Conservation (phyloP, 2,329 filamentous ascomycete genomes). For the Fusarium nematophilum region DNA sequence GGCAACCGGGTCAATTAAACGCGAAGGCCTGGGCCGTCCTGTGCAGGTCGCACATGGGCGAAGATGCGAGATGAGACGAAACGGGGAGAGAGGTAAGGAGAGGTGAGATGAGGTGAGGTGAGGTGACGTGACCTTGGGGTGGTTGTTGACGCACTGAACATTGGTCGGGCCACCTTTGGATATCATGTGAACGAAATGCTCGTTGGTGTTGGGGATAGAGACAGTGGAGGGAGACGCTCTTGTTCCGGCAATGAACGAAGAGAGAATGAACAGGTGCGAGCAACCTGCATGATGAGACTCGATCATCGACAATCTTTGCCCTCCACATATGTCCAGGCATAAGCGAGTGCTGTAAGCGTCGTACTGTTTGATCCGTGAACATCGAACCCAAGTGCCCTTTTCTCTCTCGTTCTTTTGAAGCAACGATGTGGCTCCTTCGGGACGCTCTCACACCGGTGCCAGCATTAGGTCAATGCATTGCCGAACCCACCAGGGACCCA, state of each 20-base stretch:
- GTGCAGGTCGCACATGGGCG: neutral
- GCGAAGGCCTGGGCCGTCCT: slow-evolving; percentile 3
- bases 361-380: slow-evolving; percentile 16
- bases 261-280: neutral
- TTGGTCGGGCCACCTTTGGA: slow-evolving; percentile 30
- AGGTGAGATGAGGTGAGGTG: slow-evolving; percentile 31
- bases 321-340: too few species aligned
- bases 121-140: slow-evolving; percentile 34
- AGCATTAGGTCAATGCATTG: slow-evolving; percentile 35
- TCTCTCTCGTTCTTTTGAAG: neutral
- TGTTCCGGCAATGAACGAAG: neutral
- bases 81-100: slow-evolving; percentile 23
- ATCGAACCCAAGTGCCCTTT: slow-evolving; percentile 16
- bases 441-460: slow-evolving; percentile 36
- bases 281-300: slow-evolving; percentile 3
- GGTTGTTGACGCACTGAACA: slow-evolving; percentile 27
- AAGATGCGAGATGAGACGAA: slow-evolving; percentile 25
- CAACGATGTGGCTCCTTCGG: slow-evolving; percentile 33
- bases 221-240: neutral
- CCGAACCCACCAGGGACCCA: slow-evolving; percentile 33
- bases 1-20: neutral
- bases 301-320: too few species aligned
- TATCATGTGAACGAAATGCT: slow-evolving; percentile 29
- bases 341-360: too few species aligned
- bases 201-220: slow-evolving; percentile 14